Conservation (phyloP, 2,329 filamentous ascomycete genomes). For the Diaporthe vexans region DNA sequence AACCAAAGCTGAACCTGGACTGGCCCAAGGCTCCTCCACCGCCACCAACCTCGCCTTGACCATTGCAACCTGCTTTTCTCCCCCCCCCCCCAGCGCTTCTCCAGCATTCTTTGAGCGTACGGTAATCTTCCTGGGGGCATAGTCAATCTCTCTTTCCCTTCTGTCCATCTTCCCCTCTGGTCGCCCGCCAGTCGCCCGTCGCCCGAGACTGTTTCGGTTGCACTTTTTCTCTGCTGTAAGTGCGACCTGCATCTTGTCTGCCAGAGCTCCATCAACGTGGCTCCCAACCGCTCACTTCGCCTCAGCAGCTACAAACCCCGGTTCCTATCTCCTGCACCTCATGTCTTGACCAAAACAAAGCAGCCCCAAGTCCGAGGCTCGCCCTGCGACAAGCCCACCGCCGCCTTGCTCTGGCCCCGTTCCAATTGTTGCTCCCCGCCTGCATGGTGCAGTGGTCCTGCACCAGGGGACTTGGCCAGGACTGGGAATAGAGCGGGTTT, state of each 20-base stretch:
- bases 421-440: slow-evolving; percentile 32
- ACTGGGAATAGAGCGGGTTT: slow-evolving; percentile 37
- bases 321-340: slow-evolving; percentile 38
- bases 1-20: slow-evolving; percentile 37
- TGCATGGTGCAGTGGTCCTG: slow-evolving; percentile 41
- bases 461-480: slow-evolving; percentile 38
- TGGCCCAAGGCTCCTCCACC: slow-evolving; percentile 37
- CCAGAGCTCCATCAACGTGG: slow-evolving; percentile 34
- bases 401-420: slow-evolving; percentile 25
- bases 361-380: slow-evolving; percentile 38
- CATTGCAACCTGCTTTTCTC: slow-evolving; percentile 25
- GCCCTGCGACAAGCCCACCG: slow-evolving; percentile 38
- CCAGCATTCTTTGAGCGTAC: slow-evolving; percentile 9
- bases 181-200: slow-evolving; percentile 31
- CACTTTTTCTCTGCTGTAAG: slow-evolving; percentile 37
- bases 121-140: slow-evolving; percentile 6
- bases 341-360: slow-evolving; percentile 43
- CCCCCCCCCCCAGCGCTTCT: not conserved
- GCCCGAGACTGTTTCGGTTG: slow-evolving; percentile 32
- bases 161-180: not conserved
- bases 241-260: slow-evolving; percentile 35
- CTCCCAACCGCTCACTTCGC: slow-evolving; percentile 38
- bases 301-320: slow-evolving; percentile 26
- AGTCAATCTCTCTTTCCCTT: slow-evolving; percentile 6
- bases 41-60: slow-evolving; percentile 28